Percentiles rank a stretch among this genome's conserved stretches.
Evolutionary conservation across 2,329 filamentous ascomycete genomes (phyloP).

Genomic region (Aspergillus pseudotamarii): DNA sequence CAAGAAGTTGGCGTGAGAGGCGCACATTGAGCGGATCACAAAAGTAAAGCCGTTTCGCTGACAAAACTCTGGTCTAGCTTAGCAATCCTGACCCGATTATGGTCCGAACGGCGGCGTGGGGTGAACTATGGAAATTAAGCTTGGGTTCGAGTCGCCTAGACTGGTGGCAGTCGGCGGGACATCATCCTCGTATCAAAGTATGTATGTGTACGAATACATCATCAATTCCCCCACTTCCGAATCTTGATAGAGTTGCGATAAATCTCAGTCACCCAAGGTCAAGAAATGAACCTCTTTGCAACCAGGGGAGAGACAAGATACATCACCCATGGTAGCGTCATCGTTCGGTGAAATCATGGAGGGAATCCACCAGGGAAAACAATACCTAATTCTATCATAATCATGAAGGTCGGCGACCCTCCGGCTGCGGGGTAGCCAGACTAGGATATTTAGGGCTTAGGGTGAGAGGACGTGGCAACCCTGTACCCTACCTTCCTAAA

Average conservation of each 20-base stretch:
- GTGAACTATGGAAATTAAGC: background rate
- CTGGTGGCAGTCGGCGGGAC: background rate
- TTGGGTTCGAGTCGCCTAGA: slow-evolving; percentile 2
- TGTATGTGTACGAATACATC: background rate
- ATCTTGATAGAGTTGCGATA: background rate
- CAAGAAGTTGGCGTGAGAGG: background rate
- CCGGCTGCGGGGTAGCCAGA: slow-evolving; percentile 6
- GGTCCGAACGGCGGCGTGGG: slow-evolving; percentile 4
- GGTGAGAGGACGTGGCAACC: slow-evolving; percentile 11
- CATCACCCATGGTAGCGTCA: background rate
- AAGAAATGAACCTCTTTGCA: background rate
- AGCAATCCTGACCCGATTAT: slow-evolving; percentile 4
- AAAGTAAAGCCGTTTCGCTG: slow-evolving; percentile 5
- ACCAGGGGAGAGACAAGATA: background rate
- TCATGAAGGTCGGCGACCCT: background rate
- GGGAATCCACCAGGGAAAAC: background rate
- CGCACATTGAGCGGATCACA: background rate
- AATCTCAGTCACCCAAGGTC: background rate
- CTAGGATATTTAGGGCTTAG: slow-evolving; percentile 24
- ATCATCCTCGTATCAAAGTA: background rate
- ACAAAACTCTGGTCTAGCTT: slow-evolving; percentile 17
- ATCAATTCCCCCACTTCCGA: background rate
- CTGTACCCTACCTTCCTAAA: slow-evolving; percentile 34
- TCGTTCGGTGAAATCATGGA: background rate
- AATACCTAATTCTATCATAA: background rate